Percentiles rank a stretch among this genome's conserved stretches.
Evolutionary conservation across 345 rosid genomes (phyloP).

Genomic region (Gossypium ekmanianum): DNA sequence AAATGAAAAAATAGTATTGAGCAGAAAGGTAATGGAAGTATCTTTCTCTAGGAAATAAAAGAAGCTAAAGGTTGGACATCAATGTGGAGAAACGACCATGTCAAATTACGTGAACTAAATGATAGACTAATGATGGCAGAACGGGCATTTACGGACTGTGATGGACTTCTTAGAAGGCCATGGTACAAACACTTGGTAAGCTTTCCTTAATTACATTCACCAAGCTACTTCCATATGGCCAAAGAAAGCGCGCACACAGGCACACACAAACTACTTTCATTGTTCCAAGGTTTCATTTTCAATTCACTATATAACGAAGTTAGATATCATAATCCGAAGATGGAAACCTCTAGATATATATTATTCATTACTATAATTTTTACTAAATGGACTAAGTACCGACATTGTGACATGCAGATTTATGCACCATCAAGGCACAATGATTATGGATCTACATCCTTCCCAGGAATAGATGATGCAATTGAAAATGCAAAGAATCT

Average conservation of each 20-base stretch:
- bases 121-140: slow-evolving; percentile 84
- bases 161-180: slow-evolving; percentile 61
- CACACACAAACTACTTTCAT: neutral
- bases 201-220: neutral
- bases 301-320: neutral
- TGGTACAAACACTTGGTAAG: slow-evolving; percentile 82
- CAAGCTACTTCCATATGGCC: neutral
- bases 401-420: slow-evolving; percentile 35
- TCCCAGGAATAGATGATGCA: slow-evolving; percentile 79
- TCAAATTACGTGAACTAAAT: slow-evolving; percentile 45
- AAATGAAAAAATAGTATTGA: neutral
- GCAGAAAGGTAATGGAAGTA: slow-evolving; percentile 9
- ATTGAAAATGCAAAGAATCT: slow-evolving; percentile 48
- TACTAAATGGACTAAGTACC: neutral
- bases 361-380: neutral
- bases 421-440: slow-evolving; percentile 72
- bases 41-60: slow-evolving; percentile 2
- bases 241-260: neutral
- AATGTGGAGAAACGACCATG: neutral
- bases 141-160: slow-evolving; percentile 63
- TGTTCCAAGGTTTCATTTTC: neutral
- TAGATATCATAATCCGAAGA: neutral
- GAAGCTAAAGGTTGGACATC: slow-evolving; percentile 34
- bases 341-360: neutral
- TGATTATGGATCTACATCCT: slow-evolving; percentile 66